Percentiles rank a stretch among this genome's conserved stretches.
These are phyloP conservation scores for Pleurotus giganteus DNA, from an alignment of 768 basidiomycete species.

Conservation along the genomic window DNA sequence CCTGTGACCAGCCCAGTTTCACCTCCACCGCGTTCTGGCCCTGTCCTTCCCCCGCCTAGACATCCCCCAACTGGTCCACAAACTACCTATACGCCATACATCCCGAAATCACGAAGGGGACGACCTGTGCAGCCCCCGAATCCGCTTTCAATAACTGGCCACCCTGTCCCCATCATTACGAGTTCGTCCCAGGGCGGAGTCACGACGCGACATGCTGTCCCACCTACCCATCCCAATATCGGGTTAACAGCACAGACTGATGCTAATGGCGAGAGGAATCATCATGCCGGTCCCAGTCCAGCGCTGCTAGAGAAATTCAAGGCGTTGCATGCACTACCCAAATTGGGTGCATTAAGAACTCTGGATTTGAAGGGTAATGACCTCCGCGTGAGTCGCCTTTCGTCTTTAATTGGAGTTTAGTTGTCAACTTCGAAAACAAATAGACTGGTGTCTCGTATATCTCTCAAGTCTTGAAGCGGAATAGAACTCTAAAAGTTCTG, in stretches of 20 bases:
- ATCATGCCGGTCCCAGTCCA: conserved; percentile 58
- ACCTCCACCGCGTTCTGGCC: conserved; percentile 29
- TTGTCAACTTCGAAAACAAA: too few species aligned
- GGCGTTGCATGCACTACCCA: conserved; percentile 83
- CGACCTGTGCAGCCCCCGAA: conserved; percentile 38
- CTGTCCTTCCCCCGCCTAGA: conserved; percentile 36
- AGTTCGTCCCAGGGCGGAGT: conserved; percentile 55
- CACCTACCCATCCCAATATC: conserved; percentile 18
- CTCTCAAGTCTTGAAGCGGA: conserved; percentile 93
- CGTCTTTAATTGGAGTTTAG: too few species aligned
- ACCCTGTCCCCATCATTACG: conserved; percentile 67
- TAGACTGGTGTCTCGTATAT: conserved; percentile 82
- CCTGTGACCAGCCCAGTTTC: conserved; percentile 25
- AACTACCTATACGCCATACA: conserved; percentile 83
- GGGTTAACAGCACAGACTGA: conserved; percentile 13
- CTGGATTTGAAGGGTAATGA: conserved; percentile 94
- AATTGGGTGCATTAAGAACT: conserved; percentile 83
- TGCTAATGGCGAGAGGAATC: conserved; percentile 13
- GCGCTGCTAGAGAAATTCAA: conserved; percentile 86
- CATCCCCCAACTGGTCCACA: conserved; percentile 50
- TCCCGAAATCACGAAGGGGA: conserved; percentile 60
- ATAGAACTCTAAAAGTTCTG: conserved; percentile 90
- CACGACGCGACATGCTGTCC: conserved; percentile 39
- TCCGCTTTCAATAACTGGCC: conserved; percentile 42
- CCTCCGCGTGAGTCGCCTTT: conserved; percentile 62